Base-by-base conservation (phyloP, 108 stramenopile species). In the Pseudonitzschia multiseries region DNA sequence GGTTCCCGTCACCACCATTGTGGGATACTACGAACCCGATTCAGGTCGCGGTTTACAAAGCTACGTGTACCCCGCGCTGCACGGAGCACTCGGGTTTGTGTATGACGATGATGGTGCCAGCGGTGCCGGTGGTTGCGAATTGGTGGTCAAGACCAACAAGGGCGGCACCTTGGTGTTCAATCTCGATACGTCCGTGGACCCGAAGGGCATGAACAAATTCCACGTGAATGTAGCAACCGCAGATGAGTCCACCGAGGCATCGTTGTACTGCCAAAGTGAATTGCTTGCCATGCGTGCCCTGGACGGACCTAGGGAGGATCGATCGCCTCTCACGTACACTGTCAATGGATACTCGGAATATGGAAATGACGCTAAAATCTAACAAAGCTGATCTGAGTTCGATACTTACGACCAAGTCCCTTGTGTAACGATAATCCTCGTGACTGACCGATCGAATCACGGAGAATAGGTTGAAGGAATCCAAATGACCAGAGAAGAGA, bases 11-110 rank as follows among this genome's bases (percentile, higher is more conserved):
- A 59, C 57, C 4, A 59, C 57, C 26, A 27, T 59, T 28, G 57
- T 59, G 26, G 57, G 57, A 59, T 59, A 59, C 27, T 59, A 59
- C 14, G 57, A 59, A 9, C 57, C 57, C 10, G 57, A 59, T 59
- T 27, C 15, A 59, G 27, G 29, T 0, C 26, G 57, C 26, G 15
- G 15, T 26, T 31, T 59, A 6, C 4, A 59, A 59, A 59, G 57
- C 29, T 59, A 59, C 2, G 27, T 59, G 4, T 59, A 59, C 27
- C 57, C 57, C 10, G 57, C 57, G 15, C 17, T 59, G 57, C 57
- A 59, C 29, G 57, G 57, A 21, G 57, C 57, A 27, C 27, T 26
- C 26, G 57, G 57, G 15, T 59, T 59, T 31, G 57, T 59, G 8
- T 59, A 59, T 28, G 27, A 59, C 29, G 57, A 59, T 59, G 57